Evolutionary conservation across 768 basidiomycete genomes (phyloP).

Genomic region (Tephrocybe rancida): DNA sequence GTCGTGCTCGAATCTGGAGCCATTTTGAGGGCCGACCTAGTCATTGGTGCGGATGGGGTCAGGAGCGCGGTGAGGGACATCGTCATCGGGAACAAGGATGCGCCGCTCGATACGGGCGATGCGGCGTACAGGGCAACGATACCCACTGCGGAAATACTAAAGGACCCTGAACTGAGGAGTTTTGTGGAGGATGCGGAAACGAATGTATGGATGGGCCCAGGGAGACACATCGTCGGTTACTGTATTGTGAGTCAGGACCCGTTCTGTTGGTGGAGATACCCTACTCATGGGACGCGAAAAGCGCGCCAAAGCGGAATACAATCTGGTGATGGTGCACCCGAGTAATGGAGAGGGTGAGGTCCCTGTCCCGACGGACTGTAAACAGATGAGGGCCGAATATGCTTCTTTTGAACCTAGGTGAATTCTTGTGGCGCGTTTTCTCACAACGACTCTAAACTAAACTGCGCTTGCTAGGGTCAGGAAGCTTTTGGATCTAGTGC

Average conservation of each 20-base stretch:
- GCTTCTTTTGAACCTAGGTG: conserved; percentile 52
- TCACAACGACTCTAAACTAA: neutral
- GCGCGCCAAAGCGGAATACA: conserved; percentile 43
- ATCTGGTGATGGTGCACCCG: conserved; percentile 46
- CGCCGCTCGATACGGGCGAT: conserved; percentile 59
- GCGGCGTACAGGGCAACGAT: conserved; percentile 63
- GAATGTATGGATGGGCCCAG: conserved; percentile 63
- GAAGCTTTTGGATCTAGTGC: conserved; percentile 48
- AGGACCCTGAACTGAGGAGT: conserved; percentile 51
- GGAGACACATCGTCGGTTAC: conserved; percentile 38
- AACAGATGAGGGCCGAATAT: conserved; percentile 50
- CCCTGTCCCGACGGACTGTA: conserved; percentile 45
- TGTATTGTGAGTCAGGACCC: conserved; percentile 30
- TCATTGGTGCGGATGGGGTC: conserved; percentile 52
- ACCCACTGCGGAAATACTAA: conserved; percentile 42
- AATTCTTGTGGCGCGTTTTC: neutral
- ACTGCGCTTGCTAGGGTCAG: conserved; percentile 33
- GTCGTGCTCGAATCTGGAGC: conserved; percentile 45
- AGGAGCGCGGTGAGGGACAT: conserved; percentile 51
- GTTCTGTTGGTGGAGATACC: neutral
- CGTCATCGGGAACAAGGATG: conserved; percentile 48
- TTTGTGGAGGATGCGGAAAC: conserved; percentile 55
- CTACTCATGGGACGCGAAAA: conserved; percentile 1
- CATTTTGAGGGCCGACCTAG: conserved; percentile 42
- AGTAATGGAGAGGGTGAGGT: conserved; percentile 39